Evolutionary conservation across 2,329 filamentous ascomycete species (phyloP).

Genomic region (Pezizomycotina sp.): DNA sequence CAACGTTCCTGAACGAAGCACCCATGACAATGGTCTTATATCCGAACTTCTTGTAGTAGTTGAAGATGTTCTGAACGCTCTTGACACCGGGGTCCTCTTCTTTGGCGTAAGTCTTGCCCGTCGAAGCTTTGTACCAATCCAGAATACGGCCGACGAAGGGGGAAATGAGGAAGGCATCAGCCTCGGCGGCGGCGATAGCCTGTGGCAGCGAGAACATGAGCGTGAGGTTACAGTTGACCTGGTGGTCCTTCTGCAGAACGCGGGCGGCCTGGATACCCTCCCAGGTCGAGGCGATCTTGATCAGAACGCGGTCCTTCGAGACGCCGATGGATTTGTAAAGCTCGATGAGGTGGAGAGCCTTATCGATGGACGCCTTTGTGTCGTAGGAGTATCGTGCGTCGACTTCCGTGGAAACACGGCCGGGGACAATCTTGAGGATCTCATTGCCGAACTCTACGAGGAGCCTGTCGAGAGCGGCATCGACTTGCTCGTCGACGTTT

Average conservation of each 20-base stretch:
- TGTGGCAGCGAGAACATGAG: constrained; percentile 95
- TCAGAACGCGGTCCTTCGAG: constrained; percentile 82
- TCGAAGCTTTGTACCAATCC: constrained; percentile 95
- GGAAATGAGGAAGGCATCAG: constrained; percentile 90
- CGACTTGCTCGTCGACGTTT: constrained; percentile 64
- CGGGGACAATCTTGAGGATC: constrained; percentile 91
- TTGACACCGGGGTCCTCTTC: constrained; percentile 91
- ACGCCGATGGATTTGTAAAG: constrained; percentile 90
- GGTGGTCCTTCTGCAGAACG: constrained; percentile 89
- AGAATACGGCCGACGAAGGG: constrained; percentile 98
- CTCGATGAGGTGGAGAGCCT: constrained; percentile 96
- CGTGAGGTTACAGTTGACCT: constrained; percentile 96
- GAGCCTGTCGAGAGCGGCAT: constrained; percentile 77
- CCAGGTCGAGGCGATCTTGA: constrained; percentile 99
- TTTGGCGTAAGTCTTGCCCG: constrained; percentile 82
- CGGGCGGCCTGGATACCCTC: constrained; percentile 98
- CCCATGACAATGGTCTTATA: constrained; percentile 99
- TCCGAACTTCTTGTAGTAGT: constrained; percentile 99
- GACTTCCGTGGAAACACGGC: constrained; percentile 97
- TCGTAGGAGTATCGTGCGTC: constrained; percentile 93
- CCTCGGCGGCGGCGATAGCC: constrained; percentile 91
- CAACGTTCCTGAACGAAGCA: constrained; percentile 87
- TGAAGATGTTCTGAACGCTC: constrained; percentile 86
- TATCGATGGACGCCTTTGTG: constrained; percentile 77
- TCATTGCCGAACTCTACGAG: constrained; percentile 96